A percentile compares a stretch with the other conserved stretches of the same genome.
These are phyloP conservation scores for Protomyces gravidus DNA, from an alignment of 1,139 yeast genomes.

Conservation along the genomic window DNA sequence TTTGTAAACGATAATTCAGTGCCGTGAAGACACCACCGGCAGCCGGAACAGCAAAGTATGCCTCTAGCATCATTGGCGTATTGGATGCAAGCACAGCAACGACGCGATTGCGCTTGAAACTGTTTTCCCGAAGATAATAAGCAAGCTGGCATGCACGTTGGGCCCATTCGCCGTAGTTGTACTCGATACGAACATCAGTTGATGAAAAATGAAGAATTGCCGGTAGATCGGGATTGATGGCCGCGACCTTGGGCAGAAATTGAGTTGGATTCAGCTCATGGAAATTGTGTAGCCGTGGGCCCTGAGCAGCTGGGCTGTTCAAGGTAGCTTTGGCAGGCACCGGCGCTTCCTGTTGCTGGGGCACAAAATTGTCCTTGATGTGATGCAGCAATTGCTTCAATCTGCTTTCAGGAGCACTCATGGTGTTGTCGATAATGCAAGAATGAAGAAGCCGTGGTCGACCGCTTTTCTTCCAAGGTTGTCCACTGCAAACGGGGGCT, in stretches of 20 bases:
- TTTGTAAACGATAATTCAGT: constrained; percentile 41
- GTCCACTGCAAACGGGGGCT: too few species aligned
- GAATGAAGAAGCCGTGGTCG: too few species aligned
- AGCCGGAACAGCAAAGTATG: constrained; percentile 42
- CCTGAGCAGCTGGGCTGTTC: not conserved
- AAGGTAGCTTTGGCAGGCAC: not conserved
- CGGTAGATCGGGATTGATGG: constrained; percentile 41
- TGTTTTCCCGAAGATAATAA: constrained; percentile 36
- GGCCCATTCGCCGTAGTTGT: constrained; percentile 39
- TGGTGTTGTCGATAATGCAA: too few species aligned
- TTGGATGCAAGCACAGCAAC: constrained; percentile 42
- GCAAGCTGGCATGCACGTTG: constrained; percentile 41
- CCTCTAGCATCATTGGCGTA: constrained; percentile 44
- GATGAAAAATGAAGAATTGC: constrained; percentile 41
- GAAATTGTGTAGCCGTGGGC: constrained; percentile 31
- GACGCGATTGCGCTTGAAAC: constrained; percentile 36
- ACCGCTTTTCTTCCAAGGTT: too few species aligned
- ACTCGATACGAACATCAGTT: constrained; percentile 35
- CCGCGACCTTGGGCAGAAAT: constrained; percentile 42
- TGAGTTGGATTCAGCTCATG: constrained; percentile 43
- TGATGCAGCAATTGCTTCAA: not conserved
- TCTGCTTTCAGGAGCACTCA: not conserved
- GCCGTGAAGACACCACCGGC: constrained; percentile 42
- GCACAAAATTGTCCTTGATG: constrained; percentile 1
- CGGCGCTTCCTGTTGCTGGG: not conserved